Base-by-base conservation (phyloP, 352 stramenopile species). In the Elongisporangium anandrum region DNA sequence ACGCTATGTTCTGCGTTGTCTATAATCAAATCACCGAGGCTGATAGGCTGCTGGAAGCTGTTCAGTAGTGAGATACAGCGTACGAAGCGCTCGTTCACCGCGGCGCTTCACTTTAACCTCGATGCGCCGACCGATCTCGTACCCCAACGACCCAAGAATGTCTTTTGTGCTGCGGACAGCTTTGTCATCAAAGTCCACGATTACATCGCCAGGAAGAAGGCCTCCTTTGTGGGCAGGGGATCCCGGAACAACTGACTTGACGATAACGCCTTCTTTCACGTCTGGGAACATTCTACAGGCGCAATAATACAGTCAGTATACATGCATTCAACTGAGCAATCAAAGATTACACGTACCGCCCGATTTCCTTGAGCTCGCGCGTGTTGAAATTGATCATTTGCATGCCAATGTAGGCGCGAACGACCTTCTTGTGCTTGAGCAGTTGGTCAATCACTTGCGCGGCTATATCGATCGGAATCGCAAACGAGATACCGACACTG, bases 391-490 rank as follows among this genome's bases (percentile, higher is more conserved):
- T 87, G 51, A 92, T 90, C 86, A 98, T 96, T 54, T 93, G 81
- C 80, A 98, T 87, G 59, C 93, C 93, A 54, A 98, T 85, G 70
- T 97, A 97, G 24, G 93, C 87, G 17, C 93, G 77, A 16, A 90
- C 72, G 17, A 98, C 91, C 49, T 91, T 92, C 55, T 90, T 91
- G 65, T 93, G 79, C 59, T 90, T 81, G 45, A 88, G 74, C 53
- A 98, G 69, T 65, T 97, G 90, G 20, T 88, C 70, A 60, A 98
- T 96, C 50, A 98, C 87, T 60, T 96, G 78, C 12, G 68, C 65
- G 29, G 91, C 92, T 34, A 75, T 97, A 67, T 98, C 92, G 15
- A 96, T 95, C 23, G 93, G 93, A 39, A 98, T 98, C 20, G 93
- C 93, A 52, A 98, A 98, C 29, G 85, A 92, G 50, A 98, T 97